Evolutionary conservation across 1,139 yeast genomes (phyloP).

Genomic region (Groenewaldozyma auringiensis): DNA sequence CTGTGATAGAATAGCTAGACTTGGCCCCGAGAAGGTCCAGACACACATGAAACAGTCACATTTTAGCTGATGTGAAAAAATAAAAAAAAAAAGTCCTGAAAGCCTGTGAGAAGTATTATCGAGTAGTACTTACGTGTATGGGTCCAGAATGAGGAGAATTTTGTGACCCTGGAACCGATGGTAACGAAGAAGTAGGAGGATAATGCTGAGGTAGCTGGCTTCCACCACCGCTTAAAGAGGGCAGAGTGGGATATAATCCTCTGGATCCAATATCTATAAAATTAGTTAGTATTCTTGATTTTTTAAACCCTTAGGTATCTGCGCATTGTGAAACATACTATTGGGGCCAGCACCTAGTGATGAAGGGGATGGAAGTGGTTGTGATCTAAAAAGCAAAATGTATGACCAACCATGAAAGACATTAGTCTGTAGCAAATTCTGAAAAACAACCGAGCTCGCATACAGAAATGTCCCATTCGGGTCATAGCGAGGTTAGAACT

Average conservation of each 20-base stretch:
- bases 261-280: not conserved
- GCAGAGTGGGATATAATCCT: constrained; percentile 6
- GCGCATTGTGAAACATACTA: not conserved
- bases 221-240: constrained; percentile 1
- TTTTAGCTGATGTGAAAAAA: too few relatives aligned
- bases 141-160: not conserved
- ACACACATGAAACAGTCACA: too few relatives aligned
- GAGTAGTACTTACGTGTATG: not conserved
- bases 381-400: constrained; percentile 4
- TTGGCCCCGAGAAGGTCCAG: too few relatives aligned
- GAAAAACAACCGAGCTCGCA: too few relatives aligned
- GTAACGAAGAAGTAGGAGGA: not conserved
- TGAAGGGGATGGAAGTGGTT: constrained; percentile 8
- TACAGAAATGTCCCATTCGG: not conserved
- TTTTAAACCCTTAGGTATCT: not conserved
- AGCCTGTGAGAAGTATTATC: too few relatives aligned
- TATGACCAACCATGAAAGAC: too few relatives aligned
- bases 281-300: not conserved
- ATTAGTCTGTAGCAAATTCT: too few relatives aligned
- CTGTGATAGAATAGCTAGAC: too few relatives aligned
- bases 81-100: too few relatives aligned
- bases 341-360: constrained; percentile 5
- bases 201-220: not conserved
- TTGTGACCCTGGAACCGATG: not conserved
- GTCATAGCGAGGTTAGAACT: constrained; percentile 2